These are phyloP conservation scores for Thelonectria rubi DNA, from an alignment of 2,329 filamentous ascomycete genomes.

Conservation along the genomic window DNA sequence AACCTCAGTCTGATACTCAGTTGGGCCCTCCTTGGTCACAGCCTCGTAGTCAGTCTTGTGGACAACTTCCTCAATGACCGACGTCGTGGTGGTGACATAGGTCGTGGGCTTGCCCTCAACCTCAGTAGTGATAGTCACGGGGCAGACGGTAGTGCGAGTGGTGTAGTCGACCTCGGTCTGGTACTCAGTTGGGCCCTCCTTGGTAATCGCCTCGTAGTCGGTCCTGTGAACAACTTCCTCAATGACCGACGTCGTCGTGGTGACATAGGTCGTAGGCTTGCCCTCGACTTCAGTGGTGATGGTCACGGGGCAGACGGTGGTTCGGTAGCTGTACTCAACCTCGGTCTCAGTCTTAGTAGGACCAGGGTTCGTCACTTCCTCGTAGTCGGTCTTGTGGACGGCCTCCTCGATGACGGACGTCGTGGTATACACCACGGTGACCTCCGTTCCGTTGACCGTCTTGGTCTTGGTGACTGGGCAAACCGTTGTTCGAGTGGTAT, in stretches of 20 bases:
- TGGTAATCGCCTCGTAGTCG: conserved; percentile 51
- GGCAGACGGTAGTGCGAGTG: conserved; percentile 54
- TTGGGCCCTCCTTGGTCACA: conserved; percentile 48
- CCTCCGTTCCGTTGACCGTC: conserved; percentile 41
- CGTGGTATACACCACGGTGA: conserved; percentile 43
- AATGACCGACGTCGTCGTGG: conserved; percentile 38
- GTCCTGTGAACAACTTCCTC: conserved; percentile 37
- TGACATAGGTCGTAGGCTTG: conserved; percentile 29
- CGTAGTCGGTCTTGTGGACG: conserved; percentile 44
- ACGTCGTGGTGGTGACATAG: conserved; percentile 44
- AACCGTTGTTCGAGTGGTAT: conserved; percentile 55
- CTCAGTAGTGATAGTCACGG: conserved; percentile 46
- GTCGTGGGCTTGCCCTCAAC: conserved; percentile 54
- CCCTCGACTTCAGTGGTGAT: conserved; percentile 44
- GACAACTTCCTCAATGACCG: conserved; percentile 43
- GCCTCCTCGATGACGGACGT: conserved; percentile 42
- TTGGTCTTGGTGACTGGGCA: conserved; percentile 55
- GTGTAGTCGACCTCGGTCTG: conserved; percentile 43
- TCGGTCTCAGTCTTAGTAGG: conserved; percentile 44
- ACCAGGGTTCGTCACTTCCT: conserved; percentile 41
- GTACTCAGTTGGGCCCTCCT: conserved; percentile 20
- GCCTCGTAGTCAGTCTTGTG: conserved; percentile 48
- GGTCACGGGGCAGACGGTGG: conserved; percentile 53
- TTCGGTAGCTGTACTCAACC: conserved; percentile 52
- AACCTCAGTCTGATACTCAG: conserved; percentile 43